These are phyloP conservation scores for Diaporthe batatas DNA, from an alignment of 2,329 filamentous ascomycete species.

Conservation along the genomic window DNA sequence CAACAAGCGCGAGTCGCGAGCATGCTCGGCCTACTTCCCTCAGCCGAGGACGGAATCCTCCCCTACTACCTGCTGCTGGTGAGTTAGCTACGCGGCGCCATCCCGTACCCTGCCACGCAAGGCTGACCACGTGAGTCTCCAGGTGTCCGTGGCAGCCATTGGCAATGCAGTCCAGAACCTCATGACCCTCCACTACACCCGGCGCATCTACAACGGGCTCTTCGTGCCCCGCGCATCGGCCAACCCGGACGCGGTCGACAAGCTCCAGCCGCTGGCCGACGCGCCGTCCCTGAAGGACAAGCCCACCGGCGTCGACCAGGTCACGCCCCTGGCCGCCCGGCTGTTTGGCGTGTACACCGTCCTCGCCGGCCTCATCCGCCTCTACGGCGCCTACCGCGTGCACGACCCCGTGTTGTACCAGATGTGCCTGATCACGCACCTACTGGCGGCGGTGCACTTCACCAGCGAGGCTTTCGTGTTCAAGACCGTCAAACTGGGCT, in stretches of 20 bases:
- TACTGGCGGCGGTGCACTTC: constrained; percentile 83
- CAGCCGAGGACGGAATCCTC: constrained; percentile 65
- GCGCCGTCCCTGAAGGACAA: constrained; percentile 59
- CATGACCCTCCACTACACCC: constrained; percentile 81
- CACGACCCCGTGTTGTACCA: constrained; percentile 80
- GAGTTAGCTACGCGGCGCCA: constrained; percentile 46
- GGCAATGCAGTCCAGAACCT: constrained; percentile 91
- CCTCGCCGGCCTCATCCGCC: constrained; percentile 79
- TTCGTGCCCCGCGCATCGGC: constrained; percentile 66
- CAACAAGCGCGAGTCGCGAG: constrained; percentile 10
- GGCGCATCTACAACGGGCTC: constrained; percentile 84
- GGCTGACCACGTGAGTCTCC: constrained; percentile 9
- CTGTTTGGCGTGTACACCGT: constrained; percentile 92
- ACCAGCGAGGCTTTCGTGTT: constrained; percentile 84
- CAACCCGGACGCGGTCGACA: constrained; percentile 55
- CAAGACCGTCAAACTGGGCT: constrained; percentile 76
- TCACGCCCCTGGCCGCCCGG: constrained; percentile 81
- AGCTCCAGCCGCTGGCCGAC: constrained; percentile 65
- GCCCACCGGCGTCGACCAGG: constrained; percentile 66
- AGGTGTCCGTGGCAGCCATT: constrained; percentile 87
- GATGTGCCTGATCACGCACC: constrained; percentile 85
- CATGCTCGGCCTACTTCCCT: constrained; percentile 64
- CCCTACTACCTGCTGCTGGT: constrained; percentile 72
- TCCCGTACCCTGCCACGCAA: not conserved
- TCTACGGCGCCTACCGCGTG: constrained; percentile 89